phyloP scores from a whole-genome alignment of 768 basidiomycete genomes.

The Serendipita sp. region DNA sequence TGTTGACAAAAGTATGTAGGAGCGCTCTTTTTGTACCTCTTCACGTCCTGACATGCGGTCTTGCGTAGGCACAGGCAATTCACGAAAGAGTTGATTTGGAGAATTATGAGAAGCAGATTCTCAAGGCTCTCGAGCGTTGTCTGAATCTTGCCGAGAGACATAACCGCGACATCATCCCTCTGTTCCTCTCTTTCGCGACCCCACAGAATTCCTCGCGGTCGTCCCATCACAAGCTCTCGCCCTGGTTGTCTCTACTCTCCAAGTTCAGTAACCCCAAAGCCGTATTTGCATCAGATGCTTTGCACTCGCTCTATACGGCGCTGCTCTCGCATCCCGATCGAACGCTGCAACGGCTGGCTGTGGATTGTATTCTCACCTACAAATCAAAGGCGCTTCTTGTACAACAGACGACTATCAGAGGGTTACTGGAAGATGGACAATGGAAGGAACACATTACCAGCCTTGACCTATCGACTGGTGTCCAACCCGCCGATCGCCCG shows the following conservation, averaged over 20 bases:
- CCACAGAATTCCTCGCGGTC: conserved; percentile 15
- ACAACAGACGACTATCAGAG: conserved; percentile 49
- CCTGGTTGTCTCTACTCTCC: conserved; percentile 74
- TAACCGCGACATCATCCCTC: conserved; percentile 71
- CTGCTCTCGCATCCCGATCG: conserved; percentile 77
- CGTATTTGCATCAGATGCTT: conserved; percentile 46
- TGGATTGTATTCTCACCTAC: conserved; percentile 72
- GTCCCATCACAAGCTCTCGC: conserved; percentile 40
- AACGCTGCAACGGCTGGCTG: conserved; percentile 52
- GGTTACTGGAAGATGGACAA: conserved; percentile 65
- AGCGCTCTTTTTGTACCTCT: neutral
- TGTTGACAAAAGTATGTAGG: neutral
- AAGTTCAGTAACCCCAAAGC: conserved; percentile 93
- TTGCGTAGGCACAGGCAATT: conserved; percentile 22
- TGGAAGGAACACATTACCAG: conserved; percentile 80
- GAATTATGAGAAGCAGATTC: conserved; percentile 70
- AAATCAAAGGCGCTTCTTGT: conserved; percentile 36
- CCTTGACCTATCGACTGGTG: conserved; percentile 45
- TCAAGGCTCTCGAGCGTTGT: conserved; percentile 52
- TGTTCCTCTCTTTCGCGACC: conserved; percentile 42
- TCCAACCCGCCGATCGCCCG: conserved; percentile 38
- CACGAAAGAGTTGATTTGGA: conserved; percentile 47
- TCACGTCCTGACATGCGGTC: neutral
- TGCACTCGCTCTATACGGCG: conserved; percentile 51
- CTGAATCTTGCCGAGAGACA: conserved; percentile 68